phyloP scores from a whole-genome alignment of 1,284 basidiomycete genomes.

The Schizophyllum amplum region DNA sequence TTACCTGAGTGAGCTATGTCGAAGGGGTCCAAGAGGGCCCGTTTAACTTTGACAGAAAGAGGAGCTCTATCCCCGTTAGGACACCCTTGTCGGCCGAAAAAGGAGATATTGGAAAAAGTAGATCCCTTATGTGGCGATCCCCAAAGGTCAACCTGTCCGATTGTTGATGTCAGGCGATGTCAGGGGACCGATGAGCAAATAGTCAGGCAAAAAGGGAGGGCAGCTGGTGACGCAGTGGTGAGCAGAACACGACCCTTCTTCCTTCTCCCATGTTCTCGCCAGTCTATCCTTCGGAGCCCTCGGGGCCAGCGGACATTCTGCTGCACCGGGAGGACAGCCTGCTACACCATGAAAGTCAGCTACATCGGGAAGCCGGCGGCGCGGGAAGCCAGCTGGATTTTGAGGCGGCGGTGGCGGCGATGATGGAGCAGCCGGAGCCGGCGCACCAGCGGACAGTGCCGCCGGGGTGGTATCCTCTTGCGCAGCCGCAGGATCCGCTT shows the following conservation, averaged over 20 bases:
- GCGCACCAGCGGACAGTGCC: background rate
- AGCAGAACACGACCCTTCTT: background rate
- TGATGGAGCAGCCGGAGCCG: background rate
- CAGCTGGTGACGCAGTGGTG: too few species aligned
- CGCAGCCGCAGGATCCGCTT: background rate
- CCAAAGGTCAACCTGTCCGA: background rate
- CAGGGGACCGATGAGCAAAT: too few species aligned
- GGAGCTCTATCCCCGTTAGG: background rate
- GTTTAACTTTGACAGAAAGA: too few species aligned
- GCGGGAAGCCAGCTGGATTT: background rate
- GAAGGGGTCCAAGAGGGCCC: too few species aligned
- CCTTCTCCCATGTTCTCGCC: background rate
- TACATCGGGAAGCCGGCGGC: too few species aligned
- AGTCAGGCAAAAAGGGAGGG: too few species aligned
- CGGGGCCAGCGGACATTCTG: background rate
- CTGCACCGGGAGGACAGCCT: too few species aligned
- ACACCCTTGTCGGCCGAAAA: background rate
- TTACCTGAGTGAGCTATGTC: too few species aligned
- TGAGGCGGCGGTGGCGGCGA: background rate
- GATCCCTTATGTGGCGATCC: background rate
- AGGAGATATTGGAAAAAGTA: background rate
- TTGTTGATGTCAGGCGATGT: too few species aligned
- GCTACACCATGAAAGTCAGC: too few species aligned
- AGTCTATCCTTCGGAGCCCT: background rate
- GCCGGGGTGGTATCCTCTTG: background rate